phyloP scores from a whole-genome alignment of 2,329 filamentous ascomycete species.

The Macrophomina pseudophaseolina region DNA sequence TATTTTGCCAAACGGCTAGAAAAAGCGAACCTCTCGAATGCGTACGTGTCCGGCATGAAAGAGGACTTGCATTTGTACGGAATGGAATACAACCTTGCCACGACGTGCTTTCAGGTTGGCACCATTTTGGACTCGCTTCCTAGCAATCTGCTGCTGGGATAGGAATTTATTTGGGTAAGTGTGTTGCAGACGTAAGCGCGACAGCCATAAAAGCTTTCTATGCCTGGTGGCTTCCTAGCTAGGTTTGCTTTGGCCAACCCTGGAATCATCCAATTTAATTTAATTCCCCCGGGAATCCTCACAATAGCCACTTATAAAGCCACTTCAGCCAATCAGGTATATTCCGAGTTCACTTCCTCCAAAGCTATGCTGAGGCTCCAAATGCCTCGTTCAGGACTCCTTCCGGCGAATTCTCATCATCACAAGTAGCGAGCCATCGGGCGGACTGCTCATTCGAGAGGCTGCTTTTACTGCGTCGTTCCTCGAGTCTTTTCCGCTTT shows the following conservation, averaged over 20 bases:
- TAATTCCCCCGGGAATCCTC: background rate
- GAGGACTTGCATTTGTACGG: conserved; percentile 31
- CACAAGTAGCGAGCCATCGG: too few relatives aligned
- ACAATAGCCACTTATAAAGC: conserved; percentile 9
- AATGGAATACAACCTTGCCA: conserved; percentile 31
- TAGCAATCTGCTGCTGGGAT: conserved; percentile 11
- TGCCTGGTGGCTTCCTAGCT: too few relatives aligned
- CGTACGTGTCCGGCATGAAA: conserved; percentile 38
- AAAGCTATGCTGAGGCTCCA: background rate
- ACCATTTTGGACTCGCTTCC: conserved; percentile 4
- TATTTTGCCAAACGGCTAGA: conserved; percentile 35
- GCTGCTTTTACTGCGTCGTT: too few relatives aligned
- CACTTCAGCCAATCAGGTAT: conserved; percentile 9
- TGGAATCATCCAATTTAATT: background rate
- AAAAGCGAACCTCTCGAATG: conserved; percentile 34
- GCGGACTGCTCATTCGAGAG: too few relatives aligned
- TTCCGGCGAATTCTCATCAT: too few relatives aligned
- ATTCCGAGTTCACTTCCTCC: background rate
- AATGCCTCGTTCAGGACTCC: too few relatives aligned
- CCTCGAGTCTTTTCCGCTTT: too few relatives aligned
- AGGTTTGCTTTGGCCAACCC: too few relatives aligned
- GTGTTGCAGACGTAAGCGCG: too few relatives aligned
- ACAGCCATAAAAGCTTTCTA: too few relatives aligned
- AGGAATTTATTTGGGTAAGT: conserved; percentile 16
- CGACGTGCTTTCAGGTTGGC: conserved; percentile 19